A percentile compares a stretch with the other conserved stretches of the same genome.
phyloP scores from a whole-genome alignment of 768 basidiomycete species.

The Russula ochroleuca region DNA sequence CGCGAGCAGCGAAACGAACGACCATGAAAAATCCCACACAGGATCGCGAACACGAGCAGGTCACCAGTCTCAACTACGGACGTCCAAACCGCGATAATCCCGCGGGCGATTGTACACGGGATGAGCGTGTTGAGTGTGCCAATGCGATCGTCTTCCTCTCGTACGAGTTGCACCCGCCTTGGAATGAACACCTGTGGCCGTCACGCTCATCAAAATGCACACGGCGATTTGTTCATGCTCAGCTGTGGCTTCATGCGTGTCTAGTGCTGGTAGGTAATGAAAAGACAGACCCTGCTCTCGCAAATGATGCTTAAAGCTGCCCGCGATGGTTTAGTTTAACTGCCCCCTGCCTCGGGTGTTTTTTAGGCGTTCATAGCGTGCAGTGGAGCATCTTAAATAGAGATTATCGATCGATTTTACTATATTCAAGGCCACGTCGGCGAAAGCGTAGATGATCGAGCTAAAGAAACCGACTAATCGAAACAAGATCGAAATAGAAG shows the following conservation, averaged over 20 bases:
- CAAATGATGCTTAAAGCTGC: slow-evolving; percentile 5
- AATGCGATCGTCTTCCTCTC: too few species aligned
- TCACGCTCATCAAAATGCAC: slow-evolving; percentile 19
- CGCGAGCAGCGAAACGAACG: too few species aligned
- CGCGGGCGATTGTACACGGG: too few species aligned
- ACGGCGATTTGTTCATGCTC: slow-evolving; percentile 20
- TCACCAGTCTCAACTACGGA: too few species aligned
- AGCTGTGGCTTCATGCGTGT: background rate
- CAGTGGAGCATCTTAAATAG: background rate
- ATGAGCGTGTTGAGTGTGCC: too few species aligned
- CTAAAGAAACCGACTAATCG: too few species aligned
- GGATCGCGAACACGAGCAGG: too few species aligned
- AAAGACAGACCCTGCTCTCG: background rate
- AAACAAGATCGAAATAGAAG: too few species aligned
- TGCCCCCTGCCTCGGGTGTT: background rate
- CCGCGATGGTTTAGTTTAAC: background rate
- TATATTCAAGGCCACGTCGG: background rate
- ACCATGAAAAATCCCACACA: too few species aligned
- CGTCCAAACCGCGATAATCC: too few species aligned
- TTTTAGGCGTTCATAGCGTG: background rate
- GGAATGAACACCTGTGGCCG: slow-evolving; percentile 31
- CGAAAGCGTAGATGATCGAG: too few species aligned
- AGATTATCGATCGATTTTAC: background rate
- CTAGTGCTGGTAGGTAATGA: slow-evolving; percentile 1
- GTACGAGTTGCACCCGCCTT: slow-evolving; percentile 30